These are phyloP conservation scores for Crassisporium funariophilum DNA, from an alignment of 768 basidiomycete species.

Conservation along the genomic window DNA sequence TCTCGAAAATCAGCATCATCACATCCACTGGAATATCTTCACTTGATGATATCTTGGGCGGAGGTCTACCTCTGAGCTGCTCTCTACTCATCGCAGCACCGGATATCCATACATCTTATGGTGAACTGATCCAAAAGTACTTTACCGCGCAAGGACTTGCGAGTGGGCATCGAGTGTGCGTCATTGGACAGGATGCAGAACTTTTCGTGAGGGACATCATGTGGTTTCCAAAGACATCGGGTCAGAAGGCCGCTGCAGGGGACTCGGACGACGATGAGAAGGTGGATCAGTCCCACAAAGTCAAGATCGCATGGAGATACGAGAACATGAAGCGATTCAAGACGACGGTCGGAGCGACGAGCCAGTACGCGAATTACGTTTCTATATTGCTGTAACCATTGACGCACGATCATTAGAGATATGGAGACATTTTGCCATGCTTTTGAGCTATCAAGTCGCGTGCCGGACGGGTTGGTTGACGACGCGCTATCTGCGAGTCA, in stretches of 20 bases:
- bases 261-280: conserved; percentile 39
- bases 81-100: conserved; percentile 76
- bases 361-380: conserved; percentile 17
- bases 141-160: conserved; percentile 87
- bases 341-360: conserved; percentile 62
- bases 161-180: conserved; percentile 64
- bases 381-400: conserved; percentile 4
- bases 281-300: conserved; percentile 51
- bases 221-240: conserved; percentile 62
- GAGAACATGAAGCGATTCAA: conserved; percentile 91
- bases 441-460: conserved; percentile 71
- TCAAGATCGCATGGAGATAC: conserved; percentile 98
- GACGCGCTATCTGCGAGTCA: conserved; percentile 36
- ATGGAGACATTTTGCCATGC: conserved; percentile 64
- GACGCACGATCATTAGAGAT: conserved; percentile 35
- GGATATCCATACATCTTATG: conserved; percentile 85
- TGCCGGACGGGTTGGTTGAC: conserved; percentile 55
- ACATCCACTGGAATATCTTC: conserved; percentile 90
- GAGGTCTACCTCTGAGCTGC: conserved; percentile 84
- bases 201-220: conserved; percentile 72
- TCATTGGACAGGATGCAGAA: conserved; percentile 62
- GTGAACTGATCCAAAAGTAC: conserved; percentile 83
- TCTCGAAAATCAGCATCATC: conserved; percentile 55
- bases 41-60: conserved; percentile 93
- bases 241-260: conserved; percentile 12